Evolutionary conservation across 345 rosid genomes (phyloP).

Genomic region (Populus deltoides): DNA sequence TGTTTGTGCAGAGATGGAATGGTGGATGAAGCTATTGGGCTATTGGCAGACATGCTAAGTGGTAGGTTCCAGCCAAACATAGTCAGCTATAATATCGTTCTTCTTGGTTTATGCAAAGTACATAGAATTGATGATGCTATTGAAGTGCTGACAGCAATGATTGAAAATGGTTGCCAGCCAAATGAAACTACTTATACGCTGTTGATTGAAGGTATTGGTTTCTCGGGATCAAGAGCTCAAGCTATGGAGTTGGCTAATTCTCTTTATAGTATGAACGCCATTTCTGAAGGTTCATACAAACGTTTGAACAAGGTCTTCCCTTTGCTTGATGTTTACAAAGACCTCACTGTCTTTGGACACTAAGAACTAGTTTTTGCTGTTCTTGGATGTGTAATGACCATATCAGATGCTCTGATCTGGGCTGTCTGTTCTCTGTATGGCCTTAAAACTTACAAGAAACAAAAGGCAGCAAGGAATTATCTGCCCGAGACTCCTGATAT

Average conservation of each 20-base stretch:
- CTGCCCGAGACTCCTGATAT: background rate
- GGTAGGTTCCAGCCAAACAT: constrained; percentile 56
- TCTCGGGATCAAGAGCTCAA: constrained; percentile 64
- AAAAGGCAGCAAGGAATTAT: background rate
- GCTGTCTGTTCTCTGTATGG: background rate
- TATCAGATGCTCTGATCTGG: background rate
- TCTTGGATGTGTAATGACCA: background rate
- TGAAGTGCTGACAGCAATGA: constrained; percentile 61
- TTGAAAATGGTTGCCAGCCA: constrained; percentile 60
- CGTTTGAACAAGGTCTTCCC: constrained; percentile 66
- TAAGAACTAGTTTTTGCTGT: constrained; percentile 19
- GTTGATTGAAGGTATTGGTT: constrained; percentile 72
- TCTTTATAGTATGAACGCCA: constrained; percentile 44
- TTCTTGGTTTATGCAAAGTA: constrained; percentile 74
- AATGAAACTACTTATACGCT: constrained; percentile 69
- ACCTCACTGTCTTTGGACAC: constrained; percentile 30
- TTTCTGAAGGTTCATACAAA: constrained; percentile 50
- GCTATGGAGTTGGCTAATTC: constrained; percentile 68
- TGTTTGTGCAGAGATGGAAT: constrained; percentile 85
- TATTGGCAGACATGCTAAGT: constrained; percentile 68
- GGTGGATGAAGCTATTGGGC: constrained; percentile 66
- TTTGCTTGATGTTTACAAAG: constrained; percentile 56
- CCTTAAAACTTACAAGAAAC: background rate
- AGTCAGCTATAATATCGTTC: constrained; percentile 65
- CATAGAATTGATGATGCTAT: constrained; percentile 61